Base-by-base conservation (phyloP, 148 eudicot genomes). In the Heliosperma pusillum region DNA sequence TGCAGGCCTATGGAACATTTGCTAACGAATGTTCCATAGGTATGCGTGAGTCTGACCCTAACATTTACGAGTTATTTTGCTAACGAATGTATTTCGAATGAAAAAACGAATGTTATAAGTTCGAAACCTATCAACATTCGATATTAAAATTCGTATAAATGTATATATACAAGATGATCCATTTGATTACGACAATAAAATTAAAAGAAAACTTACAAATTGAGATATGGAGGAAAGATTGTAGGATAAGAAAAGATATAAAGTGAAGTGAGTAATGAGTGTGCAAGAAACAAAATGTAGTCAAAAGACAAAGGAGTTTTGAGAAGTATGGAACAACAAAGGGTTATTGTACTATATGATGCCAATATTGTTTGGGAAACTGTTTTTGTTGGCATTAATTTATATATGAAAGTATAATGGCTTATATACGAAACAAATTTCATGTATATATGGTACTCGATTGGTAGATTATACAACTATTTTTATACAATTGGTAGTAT, bases 171-270 rank as follows among this genome's bases (percentile, higher is more conserved):
- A n/a, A n/a, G n/a, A n/a, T n/a, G n/a, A n/a, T n/a, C n/a, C n/a
- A n/a, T n/a, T n/a, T n/a, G n/a, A n/a, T n/a, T n/a, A n/a, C n/a
- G n/a, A n/a, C n/a, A n/a, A n/a, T n/a, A n/a, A n/a, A n/a, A n/a
- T n/a, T n/a, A n/a, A n/a, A 52, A 70, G 22, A 52, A 33, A 50
- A 70, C 60, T 70, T 50, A 70, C 73, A 24, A 52, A 9, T 21
- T 45, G 72, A 13, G 72, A 69, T 11, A 45, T 47, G 72, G 56
- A 69, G 25, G 27, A 45, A 22, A 44, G 33, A 24, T 21, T 13
- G 19, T 5, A 42, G 20, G 15, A 11, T 44, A 16, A 50, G 45
- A 33, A 1, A 52, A 66, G 70, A 36, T 40, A 65, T 65, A 30
- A 64, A 64, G 69, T n/a, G 52, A n/a, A 20, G 24, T 12, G 66